Base-by-base conservation (phyloP, 2,329 filamentous ascomycete genomes). In the Microascus cirrosus region DNA sequence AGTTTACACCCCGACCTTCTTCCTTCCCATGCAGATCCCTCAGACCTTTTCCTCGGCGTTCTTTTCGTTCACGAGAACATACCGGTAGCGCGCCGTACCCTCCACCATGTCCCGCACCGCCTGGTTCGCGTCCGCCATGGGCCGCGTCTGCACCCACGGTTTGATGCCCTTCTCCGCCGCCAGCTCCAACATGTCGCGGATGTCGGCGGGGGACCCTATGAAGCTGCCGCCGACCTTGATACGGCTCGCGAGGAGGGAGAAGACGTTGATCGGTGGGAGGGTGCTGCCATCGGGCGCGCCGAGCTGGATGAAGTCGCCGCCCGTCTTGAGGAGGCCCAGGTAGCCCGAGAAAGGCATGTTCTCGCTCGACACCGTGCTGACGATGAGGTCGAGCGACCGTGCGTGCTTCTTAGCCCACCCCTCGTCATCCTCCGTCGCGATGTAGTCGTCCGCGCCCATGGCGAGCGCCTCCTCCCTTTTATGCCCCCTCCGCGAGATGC, bases 221-320 rank as follows among this genome's bases (percentile, higher is more conserved):
- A 65, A 56, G 28, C 61, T 64, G 18, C 76, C 76, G 0, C 72
- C 73, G 39, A 80, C 67, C 45, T 69, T 71, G 56, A 85, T 82
- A 62, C 86, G 67, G 22, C 75, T 71, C 62, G 70, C 72, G 52
- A 86, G 81, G 62, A 88, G 67, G 20, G 76, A 69, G 61, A 77
- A 80, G 2, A 79, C 79, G 61, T 72, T 73, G 62, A 85, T 76
- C 2, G 57, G 53, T 15, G 57, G 57, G 1, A 58, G 53, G 25
- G 52, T 55, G 18, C 57, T 58, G 13, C 76, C 73, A 64, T 87
- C 84, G 0, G 84, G 83, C 1, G 80, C 78, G 18, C 84, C 84
- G 54, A 87, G 75, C 67, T 85, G 81, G 57, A 87, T 77, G 66
- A 85, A 83, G 18, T 73, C 74, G 11, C 84, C 83, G 59, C 81